Conservation (phyloP, 1,284 basidiomycete genomes). For the Austropuccinia psidii region DNA sequence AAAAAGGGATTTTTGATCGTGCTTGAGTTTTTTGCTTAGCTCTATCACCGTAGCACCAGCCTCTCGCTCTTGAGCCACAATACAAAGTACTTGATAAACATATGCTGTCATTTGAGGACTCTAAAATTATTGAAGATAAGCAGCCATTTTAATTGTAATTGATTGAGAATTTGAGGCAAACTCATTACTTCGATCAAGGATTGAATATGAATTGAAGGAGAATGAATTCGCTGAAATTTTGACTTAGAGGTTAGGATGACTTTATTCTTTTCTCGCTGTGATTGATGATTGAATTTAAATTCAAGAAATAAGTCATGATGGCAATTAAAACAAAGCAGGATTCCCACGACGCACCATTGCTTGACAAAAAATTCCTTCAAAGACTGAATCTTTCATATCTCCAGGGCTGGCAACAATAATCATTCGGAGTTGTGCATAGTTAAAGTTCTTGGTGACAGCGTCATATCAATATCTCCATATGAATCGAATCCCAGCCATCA, state of each 20-base stretch:
- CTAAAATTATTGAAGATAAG: too few relatives aligned
- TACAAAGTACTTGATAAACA: conserved; percentile 76
- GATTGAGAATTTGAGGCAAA: conserved; percentile 53
- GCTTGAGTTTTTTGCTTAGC: conserved; percentile 66
- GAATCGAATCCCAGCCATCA: conserved; percentile 79
- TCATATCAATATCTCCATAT: conserved; percentile 74
- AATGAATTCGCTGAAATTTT: conserved; percentile 84
- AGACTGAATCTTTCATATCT: conserved; percentile 84
- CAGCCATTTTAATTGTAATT: too few relatives aligned
- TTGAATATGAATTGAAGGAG: conserved; percentile 90
- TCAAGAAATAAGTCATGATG: too few relatives aligned
- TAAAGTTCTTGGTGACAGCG: conserved; percentile 80
- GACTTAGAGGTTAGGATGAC: conserved; percentile 54
- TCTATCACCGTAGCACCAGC: conserved; percentile 68
- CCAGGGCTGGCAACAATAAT: conserved; percentile 95
- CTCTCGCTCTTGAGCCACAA: conserved; percentile 69
- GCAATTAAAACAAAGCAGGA: neutral
- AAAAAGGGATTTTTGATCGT: conserved; percentile 81
- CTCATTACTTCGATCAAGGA: conserved; percentile 88
- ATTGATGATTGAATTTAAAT: too few relatives aligned
- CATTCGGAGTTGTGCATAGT: conserved; percentile 69
- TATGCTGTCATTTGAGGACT: conserved; percentile 68
- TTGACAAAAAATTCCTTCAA: conserved; percentile 74
- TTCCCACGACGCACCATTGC: conserved; percentile 51
- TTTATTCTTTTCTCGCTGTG: conserved; percentile 68